phyloP scores from a whole-genome alignment of 495 filamentous ascomycete genomes.

The Penicillium pancosmium region DNA sequence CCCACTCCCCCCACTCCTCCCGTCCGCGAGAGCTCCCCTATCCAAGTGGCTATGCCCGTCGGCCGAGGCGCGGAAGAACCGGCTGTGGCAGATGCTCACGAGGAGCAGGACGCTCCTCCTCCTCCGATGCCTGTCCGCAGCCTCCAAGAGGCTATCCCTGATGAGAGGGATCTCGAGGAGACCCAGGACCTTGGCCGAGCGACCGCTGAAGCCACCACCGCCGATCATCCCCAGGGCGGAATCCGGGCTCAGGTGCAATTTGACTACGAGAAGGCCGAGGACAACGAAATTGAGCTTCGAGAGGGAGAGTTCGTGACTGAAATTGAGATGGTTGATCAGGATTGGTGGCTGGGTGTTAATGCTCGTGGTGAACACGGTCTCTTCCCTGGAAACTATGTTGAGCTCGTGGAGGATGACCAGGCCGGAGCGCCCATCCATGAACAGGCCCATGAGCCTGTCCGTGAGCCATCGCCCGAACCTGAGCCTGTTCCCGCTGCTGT shows the following conservation, averaged over 20 bases:
- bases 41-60: slow-evolving; percentile 87
- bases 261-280: slow-evolving; percentile 96
- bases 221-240: slow-evolving; percentile 41
- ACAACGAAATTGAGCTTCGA: slow-evolving; percentile 90
- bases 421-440: slow-evolving; percentile 25
- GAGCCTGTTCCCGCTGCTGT: slow-evolving; percentile 8
- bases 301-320: slow-evolving; percentile 92
- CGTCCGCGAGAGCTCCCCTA: slow-evolving; percentile 66
- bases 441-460: slow-evolving; percentile 23
- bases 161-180: slow-evolving; percentile 64
- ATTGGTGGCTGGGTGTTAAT: slow-evolving; percentile 98
- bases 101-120: slow-evolving; percentile 52
- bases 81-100: slow-evolving; percentile 36
- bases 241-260: slow-evolving; percentile 81
- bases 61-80: slow-evolving; percentile 53
- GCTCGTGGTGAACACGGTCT: slow-evolving; percentile 76
- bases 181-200: slow-evolving; percentile 64
- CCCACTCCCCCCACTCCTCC: slow-evolving; percentile 62
- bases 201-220: slow-evolving; percentile 57
- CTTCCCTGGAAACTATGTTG: slow-evolving; percentile 97
- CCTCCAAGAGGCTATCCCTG: slow-evolving; percentile 60
- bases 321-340: slow-evolving; percentile 94
- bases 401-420: slow-evolving; percentile 67
- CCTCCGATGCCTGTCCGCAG: slow-evolving; percentile 59
- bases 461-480: slow-evolving; percentile 20